Evolutionary conservation across 176 grass and related monocot genomes (phyloP).

Genomic region (Hsuehochloa calcarea): DNA sequence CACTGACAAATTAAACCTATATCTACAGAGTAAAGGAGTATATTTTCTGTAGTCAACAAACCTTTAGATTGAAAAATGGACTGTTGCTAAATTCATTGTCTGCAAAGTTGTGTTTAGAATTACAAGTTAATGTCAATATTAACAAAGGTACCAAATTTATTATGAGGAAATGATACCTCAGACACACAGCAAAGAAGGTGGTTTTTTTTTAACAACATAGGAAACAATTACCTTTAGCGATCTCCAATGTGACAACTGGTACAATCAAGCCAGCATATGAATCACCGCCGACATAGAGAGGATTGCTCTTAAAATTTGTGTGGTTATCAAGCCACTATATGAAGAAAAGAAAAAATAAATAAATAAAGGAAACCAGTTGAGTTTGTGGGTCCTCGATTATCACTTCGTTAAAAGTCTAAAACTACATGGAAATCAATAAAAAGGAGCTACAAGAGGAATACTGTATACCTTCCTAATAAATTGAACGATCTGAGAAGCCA

Average conservation of each 20-base stretch:
- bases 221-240: conserved; percentile 2
- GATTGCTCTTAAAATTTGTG: neutral
- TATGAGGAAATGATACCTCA: neutral
- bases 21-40: neutral
- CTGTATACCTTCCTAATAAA: neutral
- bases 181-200: neutral
- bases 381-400: neutral
- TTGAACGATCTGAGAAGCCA: neutral
- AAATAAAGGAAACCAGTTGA: neutral
- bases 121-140: neutral
- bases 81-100: neutral
- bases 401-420: neutral
- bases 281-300: conserved; percentile 27
- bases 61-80: conserved; percentile 19
- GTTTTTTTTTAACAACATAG: neutral
- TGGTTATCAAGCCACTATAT: neutral
- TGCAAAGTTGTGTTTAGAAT: neutral
- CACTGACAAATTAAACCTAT: neutral
- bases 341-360: neutral
- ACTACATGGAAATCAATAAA: neutral
- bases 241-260: neutral
- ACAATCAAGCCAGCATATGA: conserved; percentile 28
- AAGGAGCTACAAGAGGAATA: neutral
- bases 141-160: neutral
- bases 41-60: neutral